Evolutionary conservation across 2,329 filamentous ascomycete species (phyloP).

Genomic region (Pochonia chlamydosporia): DNA sequence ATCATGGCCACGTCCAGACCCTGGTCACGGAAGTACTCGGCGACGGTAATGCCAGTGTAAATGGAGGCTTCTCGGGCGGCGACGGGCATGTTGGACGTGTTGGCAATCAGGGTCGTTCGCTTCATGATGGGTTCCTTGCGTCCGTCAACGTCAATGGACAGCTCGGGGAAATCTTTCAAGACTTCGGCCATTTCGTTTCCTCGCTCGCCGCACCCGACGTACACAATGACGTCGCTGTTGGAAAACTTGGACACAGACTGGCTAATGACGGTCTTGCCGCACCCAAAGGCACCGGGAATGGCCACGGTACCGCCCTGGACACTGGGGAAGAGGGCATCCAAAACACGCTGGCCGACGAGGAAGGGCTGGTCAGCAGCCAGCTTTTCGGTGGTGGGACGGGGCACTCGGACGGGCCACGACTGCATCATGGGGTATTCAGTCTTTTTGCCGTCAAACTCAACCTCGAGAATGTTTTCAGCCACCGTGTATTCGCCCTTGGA

Average conservation of each 20-base stretch:
- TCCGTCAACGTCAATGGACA: constrained; percentile 89
- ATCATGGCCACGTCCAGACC: constrained; percentile 99
- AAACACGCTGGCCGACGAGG: constrained; percentile 91
- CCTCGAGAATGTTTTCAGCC: constrained; percentile 85
- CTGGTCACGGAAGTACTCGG: constrained; percentile 96
- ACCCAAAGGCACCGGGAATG: constrained; percentile 97
- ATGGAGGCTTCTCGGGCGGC: constrained; percentile 97
- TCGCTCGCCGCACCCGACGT: constrained; percentile 86
- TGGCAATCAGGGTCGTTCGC: constrained; percentile 95
- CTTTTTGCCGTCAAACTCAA: constrained; percentile 96
- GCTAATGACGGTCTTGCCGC: constrained; percentile 98
- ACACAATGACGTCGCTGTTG: constrained; percentile 98
- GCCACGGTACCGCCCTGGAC: constrained; percentile 97
- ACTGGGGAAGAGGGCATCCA: constrained; percentile 92
- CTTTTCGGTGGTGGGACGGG: constrained; percentile 88
- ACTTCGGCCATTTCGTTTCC: constrained; percentile 99
- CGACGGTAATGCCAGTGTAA: constrained; percentile 91
- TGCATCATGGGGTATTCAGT: constrained; percentile 98
- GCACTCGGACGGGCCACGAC: constrained; percentile 94
- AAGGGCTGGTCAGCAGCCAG: constrained; percentile 84
- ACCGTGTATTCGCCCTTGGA: constrained; percentile 91
- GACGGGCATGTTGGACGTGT: constrained; percentile 99
- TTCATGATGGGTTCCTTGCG: constrained; percentile 99
- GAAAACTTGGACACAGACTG: constrained; percentile 99
- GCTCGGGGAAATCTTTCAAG: constrained; percentile 98